phyloP scores from a whole-genome alignment of 306 rosid species.

The Vigna mungo region DNA sequence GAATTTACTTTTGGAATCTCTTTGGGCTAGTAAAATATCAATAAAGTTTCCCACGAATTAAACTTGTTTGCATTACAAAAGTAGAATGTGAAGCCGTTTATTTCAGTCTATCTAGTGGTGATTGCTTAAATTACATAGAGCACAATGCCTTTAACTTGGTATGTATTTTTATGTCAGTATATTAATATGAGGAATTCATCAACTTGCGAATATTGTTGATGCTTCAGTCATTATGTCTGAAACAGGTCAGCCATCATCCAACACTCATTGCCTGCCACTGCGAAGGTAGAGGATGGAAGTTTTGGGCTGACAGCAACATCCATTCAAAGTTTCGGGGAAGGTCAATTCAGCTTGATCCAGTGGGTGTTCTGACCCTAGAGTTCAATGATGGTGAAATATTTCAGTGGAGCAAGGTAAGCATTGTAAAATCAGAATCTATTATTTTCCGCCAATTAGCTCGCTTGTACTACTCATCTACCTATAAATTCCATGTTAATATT shows the following conservation, averaged over 20 bases:
- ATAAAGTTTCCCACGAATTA: neutral
- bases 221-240: conserved; percentile 32
- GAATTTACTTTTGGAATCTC: neutral
- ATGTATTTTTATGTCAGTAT: neutral
- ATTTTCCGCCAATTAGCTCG: neutral
- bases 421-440: conserved; percentile 34
- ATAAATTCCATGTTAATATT: neutral
- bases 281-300: conserved; percentile 99
- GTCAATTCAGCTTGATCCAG: conserved; percentile 97
- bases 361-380: conserved; percentile 81
- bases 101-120: neutral
- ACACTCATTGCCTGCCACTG: conserved; percentile 97
- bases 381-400: conserved; percentile 97
- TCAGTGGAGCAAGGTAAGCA: conserved; percentile 93
- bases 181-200: neutral
- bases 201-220: neutral
- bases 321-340: conserved; percentile 95
- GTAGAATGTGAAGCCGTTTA: neutral
- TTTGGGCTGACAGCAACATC: conserved; percentile 97
- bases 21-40: neutral
- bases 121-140: neutral
- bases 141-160: neutral
- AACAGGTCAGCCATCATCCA: conserved; percentile 99
- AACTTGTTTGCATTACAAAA: neutral
- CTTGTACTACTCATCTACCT: neutral